phyloP scores from a whole-genome alignment of 345 rosid genomes.

The Anacardium occidentale region DNA sequence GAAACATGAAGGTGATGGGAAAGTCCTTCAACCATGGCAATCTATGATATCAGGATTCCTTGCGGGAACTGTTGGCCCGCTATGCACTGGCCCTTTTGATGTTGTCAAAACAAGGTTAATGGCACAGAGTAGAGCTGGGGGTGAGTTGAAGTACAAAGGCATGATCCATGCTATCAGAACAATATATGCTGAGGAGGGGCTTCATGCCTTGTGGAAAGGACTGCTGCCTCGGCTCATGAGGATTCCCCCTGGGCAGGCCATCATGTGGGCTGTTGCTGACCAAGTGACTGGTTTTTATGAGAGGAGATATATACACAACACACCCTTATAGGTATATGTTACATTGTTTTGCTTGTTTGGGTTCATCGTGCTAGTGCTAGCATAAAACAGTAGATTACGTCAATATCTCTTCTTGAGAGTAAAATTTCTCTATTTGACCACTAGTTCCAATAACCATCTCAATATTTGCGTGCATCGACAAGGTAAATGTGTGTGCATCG shows the following conservation, averaged over 20 bases:
- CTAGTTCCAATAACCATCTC: neutral
- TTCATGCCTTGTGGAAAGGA: slow-evolving; percentile 85
- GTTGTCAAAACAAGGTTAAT: slow-evolving; percentile 97
- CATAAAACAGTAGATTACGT: neutral
- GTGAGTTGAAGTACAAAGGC: slow-evolving; percentile 72
- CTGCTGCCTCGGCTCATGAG: slow-evolving; percentile 93
- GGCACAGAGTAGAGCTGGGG: slow-evolving; percentile 74
- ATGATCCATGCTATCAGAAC: slow-evolving; percentile 89
- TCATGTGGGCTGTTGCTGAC: slow-evolving; percentile 99
- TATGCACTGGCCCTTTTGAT: slow-evolving; percentile 94
- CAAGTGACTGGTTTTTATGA: slow-evolving; percentile 84
- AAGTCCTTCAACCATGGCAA: slow-evolving; percentile 81
- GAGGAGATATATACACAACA: slow-evolving; percentile 48
- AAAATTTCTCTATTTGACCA: neutral
- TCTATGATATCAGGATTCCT: slow-evolving; percentile 96
- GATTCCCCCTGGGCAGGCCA: slow-evolving; percentile 97
- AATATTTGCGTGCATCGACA: neutral
- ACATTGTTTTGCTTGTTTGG: slow-evolving; percentile 18
- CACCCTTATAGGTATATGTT: slow-evolving; percentile 44
- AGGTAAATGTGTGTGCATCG: neutral
- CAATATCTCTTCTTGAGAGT: neutral
- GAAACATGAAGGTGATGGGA: slow-evolving; percentile 93
- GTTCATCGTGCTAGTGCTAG: slow-evolving; percentile 17
- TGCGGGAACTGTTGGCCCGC: slow-evolving; percentile 91
- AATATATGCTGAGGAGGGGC: slow-evolving; percentile 81